phyloP scores from a whole-genome alignment of 805 yeast genomes.

The Metschnikowia borealis region DNA sequence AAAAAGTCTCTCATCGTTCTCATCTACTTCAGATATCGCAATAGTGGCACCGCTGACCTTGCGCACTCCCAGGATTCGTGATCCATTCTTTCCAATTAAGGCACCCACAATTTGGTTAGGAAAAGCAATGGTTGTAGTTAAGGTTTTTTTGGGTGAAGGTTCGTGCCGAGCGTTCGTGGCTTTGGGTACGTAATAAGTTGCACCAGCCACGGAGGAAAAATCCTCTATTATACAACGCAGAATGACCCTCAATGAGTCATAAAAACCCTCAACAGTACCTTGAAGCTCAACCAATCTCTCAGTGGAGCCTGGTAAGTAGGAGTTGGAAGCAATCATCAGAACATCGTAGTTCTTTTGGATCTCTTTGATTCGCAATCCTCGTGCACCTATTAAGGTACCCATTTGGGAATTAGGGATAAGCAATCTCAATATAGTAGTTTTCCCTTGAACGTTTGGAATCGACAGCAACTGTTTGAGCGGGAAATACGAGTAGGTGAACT shows the following conservation, averaged over 20 bases:
- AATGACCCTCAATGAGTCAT: constrained; percentile 52
- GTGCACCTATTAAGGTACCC: constrained; percentile 85
- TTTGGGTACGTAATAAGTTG: constrained; percentile 58
- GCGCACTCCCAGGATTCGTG: constrained; percentile 82
- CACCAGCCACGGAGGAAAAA: constrained; percentile 61
- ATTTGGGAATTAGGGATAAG: constrained; percentile 79
- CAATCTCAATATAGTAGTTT: constrained; percentile 57
- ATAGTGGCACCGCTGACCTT: constrained; percentile 75
- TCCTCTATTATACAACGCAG: constrained; percentile 74
- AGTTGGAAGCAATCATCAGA: constrained; percentile 84
- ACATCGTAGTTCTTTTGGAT: constrained; percentile 67
- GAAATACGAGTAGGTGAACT: constrained; percentile 46
- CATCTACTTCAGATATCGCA: constrained; percentile 66
- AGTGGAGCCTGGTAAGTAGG: constrained; percentile 72
- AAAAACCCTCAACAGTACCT: constrained; percentile 65
- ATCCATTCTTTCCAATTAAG: constrained; percentile 79
- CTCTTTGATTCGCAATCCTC: constrained; percentile 74
- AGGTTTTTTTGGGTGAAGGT: not conserved
- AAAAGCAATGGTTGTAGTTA: constrained; percentile 48
- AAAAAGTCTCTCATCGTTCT: constrained; percentile 61
- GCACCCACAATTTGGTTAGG: constrained; percentile 87
- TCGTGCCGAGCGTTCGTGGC: constrained; percentile 14
- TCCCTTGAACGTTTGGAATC: constrained; percentile 48
- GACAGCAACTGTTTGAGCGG: constrained; percentile 58
- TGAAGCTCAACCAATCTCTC: constrained; percentile 87